phyloP scores from a whole-genome alignment of 768 basidiomycete genomes.

The Rhodotorula kratochvilovae region DNA sequence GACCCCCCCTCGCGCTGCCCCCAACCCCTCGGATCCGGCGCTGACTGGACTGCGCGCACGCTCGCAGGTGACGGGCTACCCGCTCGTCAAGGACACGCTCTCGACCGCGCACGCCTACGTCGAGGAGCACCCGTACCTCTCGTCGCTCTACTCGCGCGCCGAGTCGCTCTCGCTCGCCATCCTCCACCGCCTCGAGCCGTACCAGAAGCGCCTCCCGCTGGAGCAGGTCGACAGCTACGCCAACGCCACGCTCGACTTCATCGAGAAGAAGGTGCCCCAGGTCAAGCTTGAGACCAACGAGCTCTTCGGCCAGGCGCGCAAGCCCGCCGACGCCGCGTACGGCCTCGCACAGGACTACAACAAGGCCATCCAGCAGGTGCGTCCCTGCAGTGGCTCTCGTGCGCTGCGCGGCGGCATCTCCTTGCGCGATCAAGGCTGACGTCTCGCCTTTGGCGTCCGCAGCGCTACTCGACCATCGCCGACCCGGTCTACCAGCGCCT shows the following conservation, averaged over 20 bases:
- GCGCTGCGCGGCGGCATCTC: no score
- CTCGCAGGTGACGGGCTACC: constrained; percentile 28
- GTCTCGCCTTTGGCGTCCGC: background rate
- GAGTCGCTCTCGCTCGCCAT: constrained; percentile 9
- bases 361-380: constrained; percentile 15
- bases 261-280: constrained; percentile 35
- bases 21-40: background rate
- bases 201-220: constrained; percentile 34
- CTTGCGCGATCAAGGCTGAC: background rate
- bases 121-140: constrained; percentile 13
- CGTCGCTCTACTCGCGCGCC: constrained; percentile 19
- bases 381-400: background rate
- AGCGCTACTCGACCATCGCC: constrained; percentile 18
- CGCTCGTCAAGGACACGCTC: constrained; percentile 35
- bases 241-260: constrained; percentile 23
- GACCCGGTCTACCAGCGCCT: constrained; percentile 14
- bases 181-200: constrained; percentile 23
- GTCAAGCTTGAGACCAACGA: constrained; percentile 34
- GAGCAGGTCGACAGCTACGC: constrained; percentile 32
- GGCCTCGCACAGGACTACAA: constrained; percentile 5
- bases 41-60: background rate
- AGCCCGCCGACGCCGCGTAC: constrained; percentile 29
- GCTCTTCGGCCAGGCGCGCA: constrained; percentile 6
- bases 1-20: background rate
- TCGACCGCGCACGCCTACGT: constrained; percentile 13